These are phyloP conservation scores for Fusarium vanettenii DNA, from an alignment of 2,329 filamentous ascomycete species.

Conservation along the genomic window DNA sequence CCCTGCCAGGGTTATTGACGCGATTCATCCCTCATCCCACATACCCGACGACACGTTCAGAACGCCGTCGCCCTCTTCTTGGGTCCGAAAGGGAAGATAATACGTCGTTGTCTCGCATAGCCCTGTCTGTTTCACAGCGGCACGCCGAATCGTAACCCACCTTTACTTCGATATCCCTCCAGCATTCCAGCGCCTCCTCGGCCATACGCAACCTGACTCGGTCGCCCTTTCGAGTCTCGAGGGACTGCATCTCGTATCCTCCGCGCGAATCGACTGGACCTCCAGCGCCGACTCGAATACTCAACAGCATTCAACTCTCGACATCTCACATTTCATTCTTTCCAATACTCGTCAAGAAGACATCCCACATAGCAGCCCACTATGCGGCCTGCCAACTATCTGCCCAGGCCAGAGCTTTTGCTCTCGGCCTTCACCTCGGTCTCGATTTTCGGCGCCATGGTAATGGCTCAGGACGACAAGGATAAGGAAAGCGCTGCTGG, in stretches of 20 bases:
- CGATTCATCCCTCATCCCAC: slow-evolving; percentile 24
- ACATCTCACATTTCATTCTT: slow-evolving; percentile 4
- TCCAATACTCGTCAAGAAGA: slow-evolving; percentile 8
- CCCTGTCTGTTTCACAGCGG: slow-evolving; percentile 12
- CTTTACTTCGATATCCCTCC: slow-evolving; percentile 14
- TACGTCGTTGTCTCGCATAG: slow-evolving; percentile 12
- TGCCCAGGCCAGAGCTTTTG: slow-evolving; percentile 42
- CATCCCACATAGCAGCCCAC: slow-evolving; percentile 9
- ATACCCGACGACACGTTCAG: slow-evolving; percentile 14
- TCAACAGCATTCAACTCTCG: neutral
- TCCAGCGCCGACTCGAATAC: neutral
- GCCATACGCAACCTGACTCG: slow-evolving; percentile 16
- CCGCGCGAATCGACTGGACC: neutral
- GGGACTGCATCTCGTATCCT: neutral
- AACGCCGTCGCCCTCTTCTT: neutral
- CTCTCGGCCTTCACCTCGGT: slow-evolving; percentile 43
- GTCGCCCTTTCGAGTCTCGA: slow-evolving; percentile 12
- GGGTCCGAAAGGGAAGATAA: neutral
- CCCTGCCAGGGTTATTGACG: slow-evolving; percentile 31
- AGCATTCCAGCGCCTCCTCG: slow-evolving; percentile 24
- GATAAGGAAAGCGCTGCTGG: slow-evolving; percentile 30
- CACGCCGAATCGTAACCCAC: slow-evolving; percentile 9
- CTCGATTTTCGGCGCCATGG: slow-evolving; percentile 46
- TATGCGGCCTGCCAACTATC: slow-evolving; percentile 45
- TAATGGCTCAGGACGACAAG: slow-evolving; percentile 47